These are phyloP conservation scores for Boletellus ananas DNA, from an alignment of 768 basidiomycete species.

Conservation along the genomic window DNA sequence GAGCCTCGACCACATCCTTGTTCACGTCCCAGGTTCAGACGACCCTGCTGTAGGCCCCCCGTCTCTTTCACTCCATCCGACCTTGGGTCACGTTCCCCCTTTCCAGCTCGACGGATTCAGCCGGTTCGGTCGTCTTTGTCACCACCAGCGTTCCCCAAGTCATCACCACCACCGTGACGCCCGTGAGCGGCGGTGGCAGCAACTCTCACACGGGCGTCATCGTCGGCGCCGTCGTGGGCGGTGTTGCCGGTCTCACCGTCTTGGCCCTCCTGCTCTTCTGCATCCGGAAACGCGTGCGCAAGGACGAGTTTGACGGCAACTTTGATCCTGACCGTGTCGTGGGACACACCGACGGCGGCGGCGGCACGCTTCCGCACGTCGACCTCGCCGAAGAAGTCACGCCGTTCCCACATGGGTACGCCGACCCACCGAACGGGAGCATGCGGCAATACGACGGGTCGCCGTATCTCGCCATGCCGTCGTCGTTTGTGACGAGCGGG, in stretches of 20 bases:
- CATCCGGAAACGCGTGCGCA: slow-evolving; percentile 20
- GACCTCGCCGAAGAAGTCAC: slow-evolving; percentile 30
- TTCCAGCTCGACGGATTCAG: slow-evolving; percentile 21
- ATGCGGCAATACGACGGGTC: slow-evolving; percentile 26
- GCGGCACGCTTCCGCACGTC: slow-evolving; percentile 25
- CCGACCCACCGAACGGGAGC: slow-evolving; percentile 5
- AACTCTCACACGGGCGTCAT: slow-evolving; percentile 38
- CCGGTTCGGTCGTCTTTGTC: slow-evolving; percentile 17
- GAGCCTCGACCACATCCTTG: neutral
- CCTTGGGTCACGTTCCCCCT: neutral
- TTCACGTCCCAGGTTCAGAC: slow-evolving; percentile 19
- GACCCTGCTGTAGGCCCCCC: slow-evolving; percentile 17
- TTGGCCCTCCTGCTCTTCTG: slow-evolving; percentile 30
- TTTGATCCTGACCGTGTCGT: slow-evolving; percentile 46
- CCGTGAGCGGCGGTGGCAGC: too few species aligned
- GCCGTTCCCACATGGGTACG: slow-evolving; percentile 15
- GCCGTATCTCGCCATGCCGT: slow-evolving; percentile 2
- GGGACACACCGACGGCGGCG: slow-evolving; percentile 19
- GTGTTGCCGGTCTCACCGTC: slow-evolving; percentile 29
- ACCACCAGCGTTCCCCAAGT: slow-evolving; percentile 17
- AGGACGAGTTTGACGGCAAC: slow-evolving; percentile 47
- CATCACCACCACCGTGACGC: slow-evolving; percentile 13
- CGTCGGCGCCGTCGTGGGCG: slow-evolving; percentile 53
- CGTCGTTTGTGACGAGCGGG: neutral
- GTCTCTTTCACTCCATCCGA: neutral